These are phyloP conservation scores for Aspergillus brunneoviolaceus DNA, from an alignment of 2,329 filamentous ascomycete genomes.

Conservation along the genomic window DNA sequence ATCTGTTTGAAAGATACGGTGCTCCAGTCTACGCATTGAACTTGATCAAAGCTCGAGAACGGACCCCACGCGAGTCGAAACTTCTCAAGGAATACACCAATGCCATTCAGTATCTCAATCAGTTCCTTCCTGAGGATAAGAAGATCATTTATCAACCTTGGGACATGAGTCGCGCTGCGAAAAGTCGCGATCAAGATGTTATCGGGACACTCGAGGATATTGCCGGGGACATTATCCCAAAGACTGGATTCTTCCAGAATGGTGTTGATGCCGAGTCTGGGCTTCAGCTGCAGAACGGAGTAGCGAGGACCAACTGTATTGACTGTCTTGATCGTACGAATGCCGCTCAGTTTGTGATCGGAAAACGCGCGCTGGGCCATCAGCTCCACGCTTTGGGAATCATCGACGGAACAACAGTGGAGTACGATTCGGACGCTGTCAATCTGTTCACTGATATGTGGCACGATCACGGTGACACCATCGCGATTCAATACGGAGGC, in stretches of 20 bases:
- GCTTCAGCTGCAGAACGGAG: conserved; percentile 78
- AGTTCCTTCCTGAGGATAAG: conserved; percentile 79
- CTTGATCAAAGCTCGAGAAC: conserved; percentile 83
- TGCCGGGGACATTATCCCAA: conserved; percentile 78
- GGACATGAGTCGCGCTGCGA: conserved; percentile 97
- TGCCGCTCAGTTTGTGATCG: conserved; percentile 95
- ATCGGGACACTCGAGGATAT: conserved; percentile 89
- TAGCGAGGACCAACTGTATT: conserved; percentile 95
- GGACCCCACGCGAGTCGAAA: conserved; percentile 87
- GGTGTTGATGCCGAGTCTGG: conserved; percentile 68
- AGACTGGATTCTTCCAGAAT: conserved; percentile 94
- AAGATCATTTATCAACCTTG: conserved; percentile 93
- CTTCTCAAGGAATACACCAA: conserved; percentile 82
- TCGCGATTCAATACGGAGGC: conserved; percentile 95
- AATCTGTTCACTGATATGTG: conserved; percentile 98
- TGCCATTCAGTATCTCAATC: conserved; percentile 88
- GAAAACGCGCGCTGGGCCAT: conserved; percentile 86
- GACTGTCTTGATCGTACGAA: conserved; percentile 97
- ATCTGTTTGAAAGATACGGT: conserved; percentile 90
- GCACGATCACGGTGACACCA: conserved; percentile 95
- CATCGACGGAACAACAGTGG: conserved; percentile 72
- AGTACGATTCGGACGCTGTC: conserved; percentile 93
- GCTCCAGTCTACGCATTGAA: conserved; percentile 90
- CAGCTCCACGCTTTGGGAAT: conserved; percentile 91
- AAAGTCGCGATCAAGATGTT: conserved; percentile 88